Base-by-base conservation (phyloP, 2,329 filamentous ascomycete species). In the Trichoderma hamatum region DNA sequence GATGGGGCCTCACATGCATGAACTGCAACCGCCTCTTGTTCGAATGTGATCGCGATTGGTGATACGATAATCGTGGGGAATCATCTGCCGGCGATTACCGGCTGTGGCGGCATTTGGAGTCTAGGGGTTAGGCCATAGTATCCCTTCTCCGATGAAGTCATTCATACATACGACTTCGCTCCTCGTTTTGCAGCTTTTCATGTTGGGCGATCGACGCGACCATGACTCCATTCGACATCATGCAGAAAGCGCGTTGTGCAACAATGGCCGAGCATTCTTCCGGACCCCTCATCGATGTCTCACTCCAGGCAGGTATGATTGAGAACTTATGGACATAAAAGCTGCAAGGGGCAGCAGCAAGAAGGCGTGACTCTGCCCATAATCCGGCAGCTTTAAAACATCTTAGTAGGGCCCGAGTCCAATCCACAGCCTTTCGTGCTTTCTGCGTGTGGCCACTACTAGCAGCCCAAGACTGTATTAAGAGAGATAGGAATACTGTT, bases 251-350 rank as follows among this genome's bases (percentile, higher is more conserved):
- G 64, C 43, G 54, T 46, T 49, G 54, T 67, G 54, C 43, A 58
- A 67, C 64, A 51, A 59, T 67, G 64, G 3, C 64, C 64, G 64
- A 67, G 52, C 54, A 59, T 67, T 59, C 16, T 59, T 55, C 64
- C 64, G 64, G 64, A 67, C 64, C 64, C 64, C 64, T 67, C 64
- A 66, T 59, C 59, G 34, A 49, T 67, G 54, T 58, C 64, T 58
- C 39, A 67, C n/a, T 2, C 49, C 9, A 16, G 64, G 54, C 64
- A 67, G 30, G 54, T 19, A 51, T 58, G 54, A 11, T 34, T 49
- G 54, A 59, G 30, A 13, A 58, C 49, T 46, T 7, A 13, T 26
- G 11, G 34, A 36, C 32, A 67, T 67, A 67, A 67, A 67, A 51
- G 54, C 39, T 51, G 64, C 39, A 59, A 59, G 54, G 63, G 54